phyloP scores from a whole-genome alignment of 177 flowering plant genomes.

The Vitis hybrid region DNA sequence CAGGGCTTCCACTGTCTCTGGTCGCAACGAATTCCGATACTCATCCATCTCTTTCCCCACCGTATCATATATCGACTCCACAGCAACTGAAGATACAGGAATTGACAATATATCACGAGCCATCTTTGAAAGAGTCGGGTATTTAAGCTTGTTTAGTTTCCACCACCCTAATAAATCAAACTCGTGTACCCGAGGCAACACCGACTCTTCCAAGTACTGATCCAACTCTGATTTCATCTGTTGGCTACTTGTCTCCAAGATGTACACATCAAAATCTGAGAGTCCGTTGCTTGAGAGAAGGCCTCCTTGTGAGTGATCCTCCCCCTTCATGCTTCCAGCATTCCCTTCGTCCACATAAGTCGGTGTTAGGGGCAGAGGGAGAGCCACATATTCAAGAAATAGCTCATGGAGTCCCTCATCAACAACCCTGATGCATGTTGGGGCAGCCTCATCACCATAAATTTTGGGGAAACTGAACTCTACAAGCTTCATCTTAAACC shows the following conservation, averaged over 20 bases:
- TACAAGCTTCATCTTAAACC: conserved; percentile 89
- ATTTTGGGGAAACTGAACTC: conserved; percentile 70
- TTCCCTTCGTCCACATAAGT: conserved; percentile 44
- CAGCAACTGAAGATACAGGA: conserved; percentile 49
- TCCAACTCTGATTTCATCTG: conserved; percentile 71
- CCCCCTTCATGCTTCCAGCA: conserved; percentile 19
- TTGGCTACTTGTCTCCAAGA: conserved; percentile 63
- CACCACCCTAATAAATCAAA: conserved; percentile 87
- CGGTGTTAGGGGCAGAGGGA: conserved; percentile 60
- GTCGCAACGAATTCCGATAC: conserved; percentile 62
- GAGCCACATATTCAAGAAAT: conserved; percentile 58
- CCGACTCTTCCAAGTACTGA: conserved; percentile 72
- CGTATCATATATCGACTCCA: conserved; percentile 55
- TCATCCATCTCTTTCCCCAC: conserved; percentile 52
- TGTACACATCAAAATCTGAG: conserved; percentile 59
- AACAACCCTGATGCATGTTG: conserved; percentile 45
- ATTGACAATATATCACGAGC: conserved; percentile 77
- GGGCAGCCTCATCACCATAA: conserved; percentile 63
- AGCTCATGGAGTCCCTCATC: conserved; percentile 83
- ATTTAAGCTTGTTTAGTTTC: conserved; percentile 69
- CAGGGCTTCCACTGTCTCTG: conserved; percentile 77
- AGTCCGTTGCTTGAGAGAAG: conserved; percentile 43
- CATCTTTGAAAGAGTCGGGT: conserved; percentile 82
- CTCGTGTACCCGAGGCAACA: conserved; percentile 59
- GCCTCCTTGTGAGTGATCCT: conserved; percentile 21